Conservation (phyloP, 495 filamentous ascomycete genomes). For the Sabuloglossum arenarium region DNA sequence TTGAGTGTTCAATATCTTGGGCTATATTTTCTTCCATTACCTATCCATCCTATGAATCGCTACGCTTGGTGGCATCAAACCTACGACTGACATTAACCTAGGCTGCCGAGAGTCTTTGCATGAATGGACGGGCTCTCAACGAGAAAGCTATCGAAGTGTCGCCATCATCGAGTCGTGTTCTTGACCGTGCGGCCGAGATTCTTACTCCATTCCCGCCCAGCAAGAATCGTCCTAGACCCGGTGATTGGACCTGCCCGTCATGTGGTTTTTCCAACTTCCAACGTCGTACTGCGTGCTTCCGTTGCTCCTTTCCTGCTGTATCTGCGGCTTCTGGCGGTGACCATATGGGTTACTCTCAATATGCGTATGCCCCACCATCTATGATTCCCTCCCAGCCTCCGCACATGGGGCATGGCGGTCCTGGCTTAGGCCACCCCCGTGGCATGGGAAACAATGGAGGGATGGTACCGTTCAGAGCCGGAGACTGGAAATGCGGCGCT, state of each 20-base stretch:
- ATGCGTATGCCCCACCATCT: constrained; percentile 52
- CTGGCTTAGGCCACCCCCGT: constrained; percentile 46
- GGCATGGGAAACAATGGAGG: constrained; percentile 60
- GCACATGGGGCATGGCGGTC: constrained; percentile 59
- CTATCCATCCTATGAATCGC: neutral
- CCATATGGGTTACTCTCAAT: constrained; percentile 49
- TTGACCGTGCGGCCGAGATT: constrained; percentile 87
- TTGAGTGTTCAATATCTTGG: no score
- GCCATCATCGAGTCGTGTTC: constrained; percentile 81
- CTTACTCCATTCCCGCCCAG: constrained; percentile 92
- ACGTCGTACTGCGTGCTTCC: constrained; percentile 93
- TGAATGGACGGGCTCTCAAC: constrained; percentile 95
- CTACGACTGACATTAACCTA: no score
- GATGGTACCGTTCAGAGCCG: constrained; percentile 89
- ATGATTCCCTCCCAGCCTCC: constrained; percentile 42
- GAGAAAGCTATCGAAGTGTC: constrained; percentile 98
- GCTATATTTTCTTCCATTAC: neutral
- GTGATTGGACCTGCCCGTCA: constrained; percentile 96
- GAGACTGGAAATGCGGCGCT: constrained; percentile 96
- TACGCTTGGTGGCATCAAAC: no score
- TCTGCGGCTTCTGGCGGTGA: constrained; percentile 51
- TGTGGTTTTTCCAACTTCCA: constrained; percentile 92
- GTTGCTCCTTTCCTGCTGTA: constrained; percentile 91
- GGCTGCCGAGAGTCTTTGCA: constrained; percentile 92
- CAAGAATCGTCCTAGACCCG: constrained; percentile 91